Evolutionary conservation across 768 basidiomycete species (phyloP).

Genomic region (Cystoderma amianthinum): DNA sequence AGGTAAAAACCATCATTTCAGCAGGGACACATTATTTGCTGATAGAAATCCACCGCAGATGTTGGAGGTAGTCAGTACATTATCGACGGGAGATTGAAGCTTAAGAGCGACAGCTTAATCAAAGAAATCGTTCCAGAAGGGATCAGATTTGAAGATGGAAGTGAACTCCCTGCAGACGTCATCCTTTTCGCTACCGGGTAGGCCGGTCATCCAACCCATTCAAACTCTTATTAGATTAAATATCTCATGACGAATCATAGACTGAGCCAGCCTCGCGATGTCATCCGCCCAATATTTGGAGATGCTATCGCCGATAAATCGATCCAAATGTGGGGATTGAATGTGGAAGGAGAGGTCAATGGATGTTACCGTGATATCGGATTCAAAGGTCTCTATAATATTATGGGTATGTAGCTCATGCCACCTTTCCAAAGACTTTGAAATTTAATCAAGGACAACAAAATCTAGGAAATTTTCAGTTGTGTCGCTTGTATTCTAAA

Average conservation of each 20-base stretch:
- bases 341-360: no score
- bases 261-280: conserved; percentile 31
- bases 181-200: conserved; percentile 57
- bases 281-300: conserved; percentile 40
- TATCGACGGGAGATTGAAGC: conserved; percentile 62
- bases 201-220: conserved; percentile 6
- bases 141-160: conserved; percentile 42
- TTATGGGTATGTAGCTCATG: no score
- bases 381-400: no score
- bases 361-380: no score
- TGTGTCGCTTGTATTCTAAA: no score
- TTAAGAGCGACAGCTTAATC: conserved; percentile 55
- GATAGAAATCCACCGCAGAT: conserved; percentile 22
- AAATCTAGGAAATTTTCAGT: no score
- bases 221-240: background rate
- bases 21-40: background rate
- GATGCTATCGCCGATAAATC: no score
- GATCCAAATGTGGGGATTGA: no score
- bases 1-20: conserved; percentile 21
- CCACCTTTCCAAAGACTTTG: no score
- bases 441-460: no score
- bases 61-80: conserved; percentile 56
- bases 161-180: conserved; percentile 42
- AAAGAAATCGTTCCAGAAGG: conserved; percentile 34
- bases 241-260: conserved; percentile 23